A percentile compares a stretch with the other conserved stretches of the same genome.
phyloP scores from a whole-genome alignment of 768 basidiomycete genomes.

The Leccinellum albellum region DNA sequence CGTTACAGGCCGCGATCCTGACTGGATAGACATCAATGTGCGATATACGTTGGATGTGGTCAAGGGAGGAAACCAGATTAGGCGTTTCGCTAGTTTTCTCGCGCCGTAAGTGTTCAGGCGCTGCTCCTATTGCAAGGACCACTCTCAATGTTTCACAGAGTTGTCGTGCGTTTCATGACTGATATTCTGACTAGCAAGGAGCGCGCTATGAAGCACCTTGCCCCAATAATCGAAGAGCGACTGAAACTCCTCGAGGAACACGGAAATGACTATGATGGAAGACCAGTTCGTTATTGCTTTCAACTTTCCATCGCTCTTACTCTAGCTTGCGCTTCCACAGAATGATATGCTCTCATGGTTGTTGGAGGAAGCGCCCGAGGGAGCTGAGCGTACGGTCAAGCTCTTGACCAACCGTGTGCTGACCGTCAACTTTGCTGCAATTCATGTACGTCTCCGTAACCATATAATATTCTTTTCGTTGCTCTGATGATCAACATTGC shows the following conservation, averaged over 20 bases:
- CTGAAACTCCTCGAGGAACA: neutral
- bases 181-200: neutral
- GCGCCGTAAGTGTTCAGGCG: no score
- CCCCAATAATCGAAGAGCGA: neutral
- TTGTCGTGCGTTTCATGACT: neutral
- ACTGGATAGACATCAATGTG: no score
- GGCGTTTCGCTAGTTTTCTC: no score
- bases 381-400: neutral
- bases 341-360: neutral
- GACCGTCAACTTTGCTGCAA: neutral
- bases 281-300: neutral
- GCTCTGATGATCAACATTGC: no score
- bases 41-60: no score
- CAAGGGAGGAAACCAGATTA: no score
- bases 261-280: neutral
- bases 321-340: neutral
- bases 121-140: neutral
- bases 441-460: conserved; percentile 12
- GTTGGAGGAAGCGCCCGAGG: neutral
- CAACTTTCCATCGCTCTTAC: neutral
- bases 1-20: no score
- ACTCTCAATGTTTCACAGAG: neutral
- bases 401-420: neutral
- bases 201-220: neutral
- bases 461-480: neutral